Percentiles rank a stretch among this genome's conserved stretches.
Evolutionary conservation across 2,329 filamentous ascomycete genomes (phyloP).

Genomic region (Exophiala lecanii-corni): DNA sequence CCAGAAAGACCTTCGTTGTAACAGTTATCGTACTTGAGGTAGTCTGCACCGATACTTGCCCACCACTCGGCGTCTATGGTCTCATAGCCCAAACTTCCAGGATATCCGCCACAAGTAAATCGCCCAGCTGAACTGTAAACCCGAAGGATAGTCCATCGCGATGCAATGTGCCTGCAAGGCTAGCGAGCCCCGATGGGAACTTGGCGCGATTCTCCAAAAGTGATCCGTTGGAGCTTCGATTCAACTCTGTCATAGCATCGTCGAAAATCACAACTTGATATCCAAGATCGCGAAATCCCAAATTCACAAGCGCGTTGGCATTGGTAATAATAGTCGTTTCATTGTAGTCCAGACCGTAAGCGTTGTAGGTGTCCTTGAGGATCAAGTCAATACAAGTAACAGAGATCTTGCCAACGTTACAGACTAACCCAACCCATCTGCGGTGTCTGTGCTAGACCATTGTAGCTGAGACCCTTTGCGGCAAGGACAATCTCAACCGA

Average conservation of each 20-base stretch:
- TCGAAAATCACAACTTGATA: constrained; percentile 51
- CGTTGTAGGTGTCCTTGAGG: constrained; percentile 21
- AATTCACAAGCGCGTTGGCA: constrained; percentile 11
- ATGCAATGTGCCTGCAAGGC: constrained; percentile 47
- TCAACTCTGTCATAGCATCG: constrained; percentile 47
- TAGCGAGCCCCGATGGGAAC: constrained; percentile 47
- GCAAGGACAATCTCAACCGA: background rate
- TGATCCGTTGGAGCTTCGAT: constrained; percentile 42
- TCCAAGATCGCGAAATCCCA: constrained; percentile 37
- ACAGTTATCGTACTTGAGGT: constrained; percentile 50
- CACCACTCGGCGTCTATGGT: constrained; percentile 49
- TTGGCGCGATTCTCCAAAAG: constrained; percentile 39
- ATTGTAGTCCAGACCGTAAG: constrained; percentile 20
- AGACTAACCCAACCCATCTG: constrained; percentile 22
- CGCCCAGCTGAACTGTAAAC: constrained; percentile 46
- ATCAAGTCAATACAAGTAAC: background rate
- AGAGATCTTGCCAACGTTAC: background rate
- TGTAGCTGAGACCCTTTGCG: constrained; percentile 16
- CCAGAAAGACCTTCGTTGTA: constrained; percentile 51
- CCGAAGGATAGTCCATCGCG: constrained; percentile 47
- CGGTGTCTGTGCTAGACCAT: constrained; percentile 19
- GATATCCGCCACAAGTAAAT: constrained; percentile 32
- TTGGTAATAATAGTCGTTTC: constrained; percentile 21
- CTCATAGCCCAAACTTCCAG: constrained; percentile 48
- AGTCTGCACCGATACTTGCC: constrained; percentile 48